Conservation (phyloP, 495 filamentous ascomycete species). For the Friedmanniomyces simplex region DNA sequence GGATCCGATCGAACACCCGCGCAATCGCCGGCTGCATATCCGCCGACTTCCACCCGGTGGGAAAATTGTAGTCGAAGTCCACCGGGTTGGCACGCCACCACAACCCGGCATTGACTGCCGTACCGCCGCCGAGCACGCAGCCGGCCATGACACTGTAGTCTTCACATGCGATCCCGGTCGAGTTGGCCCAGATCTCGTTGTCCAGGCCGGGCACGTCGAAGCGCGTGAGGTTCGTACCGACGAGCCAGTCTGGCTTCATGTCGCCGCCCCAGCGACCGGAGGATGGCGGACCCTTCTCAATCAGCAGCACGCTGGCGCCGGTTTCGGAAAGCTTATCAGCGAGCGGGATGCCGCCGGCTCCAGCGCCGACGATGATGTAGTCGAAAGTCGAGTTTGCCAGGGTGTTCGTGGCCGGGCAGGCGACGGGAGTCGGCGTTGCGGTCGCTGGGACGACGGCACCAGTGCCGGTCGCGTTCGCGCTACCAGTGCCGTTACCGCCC, state of each 20-base stretch:
- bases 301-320: slow-evolving; percentile 53
- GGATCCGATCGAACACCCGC: slow-evolving; percentile 57
- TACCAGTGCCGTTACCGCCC: slow-evolving; percentile 13
- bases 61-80: slow-evolving; percentile 69
- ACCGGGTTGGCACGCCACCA: slow-evolving; percentile 47
- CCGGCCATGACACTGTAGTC: slow-evolving; percentile 66
- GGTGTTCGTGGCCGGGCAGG: slow-evolving; percentile 16
- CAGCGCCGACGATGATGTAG: slow-evolving; percentile 57
- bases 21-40: slow-evolving; percentile 49
- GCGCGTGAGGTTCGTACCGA: slow-evolving; percentile 56
- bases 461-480: slow-evolving; percentile 35
- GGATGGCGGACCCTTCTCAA: slow-evolving; percentile 55
- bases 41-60: slow-evolving; percentile 56
- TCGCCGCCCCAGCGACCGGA: slow-evolving; percentile 49
- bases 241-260: slow-evolving; percentile 51
- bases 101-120: slow-evolving; percentile 30
- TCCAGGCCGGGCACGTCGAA: slow-evolving; percentile 75
- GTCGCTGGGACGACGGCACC: slow-evolving; percentile 24
- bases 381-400: slow-evolving; percentile 46
- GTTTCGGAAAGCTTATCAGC: slow-evolving; percentile 54
- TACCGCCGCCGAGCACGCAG: slow-evolving; percentile 64
- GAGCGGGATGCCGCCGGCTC: slow-evolving; percentile 54
- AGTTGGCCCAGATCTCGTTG: slow-evolving; percentile 57
- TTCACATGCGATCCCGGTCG: slow-evolving; percentile 52
- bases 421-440: slow-evolving; percentile 34